phyloP scores from a whole-genome alignment of 768 basidiomycete species.

The Suillus spraguei region DNA sequence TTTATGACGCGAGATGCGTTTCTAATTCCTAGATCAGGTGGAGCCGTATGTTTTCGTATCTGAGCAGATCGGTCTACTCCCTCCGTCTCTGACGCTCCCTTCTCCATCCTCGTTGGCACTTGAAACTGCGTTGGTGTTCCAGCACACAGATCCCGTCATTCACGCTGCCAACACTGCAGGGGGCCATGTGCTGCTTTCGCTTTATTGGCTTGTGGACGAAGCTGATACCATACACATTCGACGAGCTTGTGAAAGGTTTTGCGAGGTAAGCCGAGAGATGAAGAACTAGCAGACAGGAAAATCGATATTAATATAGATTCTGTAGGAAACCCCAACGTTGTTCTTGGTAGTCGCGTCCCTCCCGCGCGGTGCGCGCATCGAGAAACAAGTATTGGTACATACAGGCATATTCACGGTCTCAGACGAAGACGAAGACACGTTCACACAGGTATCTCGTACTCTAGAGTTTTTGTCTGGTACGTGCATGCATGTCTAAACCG shows the following conservation, averaged over 20 bases:
- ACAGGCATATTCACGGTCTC: constrained; percentile 54
- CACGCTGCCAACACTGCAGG: constrained; percentile 56
- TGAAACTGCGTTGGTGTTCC: constrained; percentile 76
- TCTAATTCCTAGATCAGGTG: constrained; percentile 45
- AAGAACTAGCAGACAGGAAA: no score
- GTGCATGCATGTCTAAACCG: background rate
- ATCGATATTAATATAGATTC: background rate
- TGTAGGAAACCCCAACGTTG: constrained; percentile 46
- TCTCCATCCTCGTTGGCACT: constrained; percentile 43
- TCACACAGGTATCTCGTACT: constrained; percentile 30
- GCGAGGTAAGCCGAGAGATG: constrained; percentile 20
- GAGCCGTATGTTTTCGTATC: constrained; percentile 84
- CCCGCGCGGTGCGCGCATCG: constrained; percentile 71
- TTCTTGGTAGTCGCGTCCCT: constrained; percentile 65
- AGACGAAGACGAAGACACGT: constrained; percentile 52
- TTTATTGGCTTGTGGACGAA: constrained; percentile 69
- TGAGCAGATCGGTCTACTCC: constrained; percentile 93
- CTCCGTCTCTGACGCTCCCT: constrained; percentile 70
- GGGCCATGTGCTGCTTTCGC: constrained; percentile 61
- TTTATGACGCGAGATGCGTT: background rate
- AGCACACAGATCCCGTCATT: constrained; percentile 76
- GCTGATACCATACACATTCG: constrained; percentile 43
- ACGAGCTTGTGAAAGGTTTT: constrained; percentile 35
- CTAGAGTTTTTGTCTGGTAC: constrained; percentile 45
- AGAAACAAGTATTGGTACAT: constrained; percentile 77